Conservation (phyloP, 176 grass and related monocot species). For the Saccharum officinarum region DNA sequence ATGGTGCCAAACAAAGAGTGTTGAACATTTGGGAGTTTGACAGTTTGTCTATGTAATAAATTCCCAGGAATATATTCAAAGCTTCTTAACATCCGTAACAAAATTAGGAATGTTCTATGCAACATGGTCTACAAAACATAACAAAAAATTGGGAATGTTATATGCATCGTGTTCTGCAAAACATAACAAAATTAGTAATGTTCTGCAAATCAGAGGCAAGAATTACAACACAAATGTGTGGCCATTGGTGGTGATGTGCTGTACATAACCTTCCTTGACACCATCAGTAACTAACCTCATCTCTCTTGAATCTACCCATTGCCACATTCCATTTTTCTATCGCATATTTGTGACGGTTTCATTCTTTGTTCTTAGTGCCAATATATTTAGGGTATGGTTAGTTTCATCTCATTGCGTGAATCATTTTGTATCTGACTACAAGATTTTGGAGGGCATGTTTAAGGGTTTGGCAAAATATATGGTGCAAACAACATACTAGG, state of each 20-base stretch:
- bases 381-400: background rate
- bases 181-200: background rate
- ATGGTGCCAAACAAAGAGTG: background rate
- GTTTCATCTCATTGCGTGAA: background rate
- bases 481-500: background rate
- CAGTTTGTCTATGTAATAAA: background rate
- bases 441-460: background rate
- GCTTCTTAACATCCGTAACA: background rate
- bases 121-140: background rate
- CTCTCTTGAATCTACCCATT: background rate
- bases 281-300: too few relatives aligned
- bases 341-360: background rate
- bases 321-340: background rate
- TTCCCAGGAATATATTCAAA: background rate
- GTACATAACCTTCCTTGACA: background rate
- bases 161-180: background rate
- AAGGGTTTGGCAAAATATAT: background rate
- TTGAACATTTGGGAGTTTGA: background rate
- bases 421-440: background rate
- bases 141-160: background rate
- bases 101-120: background rate
- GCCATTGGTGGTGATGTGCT: too few relatives aligned
- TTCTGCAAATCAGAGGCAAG: too few relatives aligned
- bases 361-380: background rate
- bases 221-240: too few relatives aligned